Evolutionary conservation across 2,329 filamentous ascomycete species (phyloP).

Genomic region (Aspergillus eucalypticola): DNA sequence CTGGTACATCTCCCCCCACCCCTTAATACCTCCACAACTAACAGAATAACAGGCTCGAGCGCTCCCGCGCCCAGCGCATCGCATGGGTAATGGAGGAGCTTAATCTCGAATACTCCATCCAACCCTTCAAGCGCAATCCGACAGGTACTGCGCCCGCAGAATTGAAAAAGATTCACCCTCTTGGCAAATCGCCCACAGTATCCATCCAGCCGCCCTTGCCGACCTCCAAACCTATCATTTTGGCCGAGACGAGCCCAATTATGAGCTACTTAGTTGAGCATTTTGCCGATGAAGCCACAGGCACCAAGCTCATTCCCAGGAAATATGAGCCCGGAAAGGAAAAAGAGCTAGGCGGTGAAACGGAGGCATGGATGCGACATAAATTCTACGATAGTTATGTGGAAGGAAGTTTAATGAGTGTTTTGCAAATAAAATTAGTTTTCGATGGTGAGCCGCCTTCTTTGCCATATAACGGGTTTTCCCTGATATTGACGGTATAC

Average conservation of each 20-base stretch:
- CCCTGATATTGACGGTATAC: not conserved
- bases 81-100: conserved; percentile 86
- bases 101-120: conserved; percentile 73
- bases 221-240: conserved; percentile 55
- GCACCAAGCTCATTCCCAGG: conserved; percentile 48
- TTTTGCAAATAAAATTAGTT: conserved; percentile 66
- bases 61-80: conserved; percentile 79
- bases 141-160: conserved; percentile 70
- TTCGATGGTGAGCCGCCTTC: conserved; percentile 50
- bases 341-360: conserved; percentile 58
- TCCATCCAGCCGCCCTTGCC: conserved; percentile 56
- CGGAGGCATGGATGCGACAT: conserved; percentile 61
- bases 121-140: conserved; percentile 69
- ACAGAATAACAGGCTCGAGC: conserved; percentile 65
- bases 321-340: conserved; percentile 55
- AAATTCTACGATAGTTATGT: conserved; percentile 77
- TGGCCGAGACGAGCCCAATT: conserved; percentile 82
- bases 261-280: conserved; percentile 77
- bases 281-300: conserved; percentile 46
- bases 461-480: not conserved
- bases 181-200: conserved; percentile 84
- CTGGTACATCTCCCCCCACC: conserved; percentile 49
- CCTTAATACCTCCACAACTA: not conserved
- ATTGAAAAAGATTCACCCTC: conserved; percentile 74
- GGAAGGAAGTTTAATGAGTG: conserved; percentile 79